These are phyloP conservation scores for Parasarocladium wereldwijsianum DNA, from an alignment of 2,329 filamentous ascomycete species.

Conservation along the genomic window DNA sequence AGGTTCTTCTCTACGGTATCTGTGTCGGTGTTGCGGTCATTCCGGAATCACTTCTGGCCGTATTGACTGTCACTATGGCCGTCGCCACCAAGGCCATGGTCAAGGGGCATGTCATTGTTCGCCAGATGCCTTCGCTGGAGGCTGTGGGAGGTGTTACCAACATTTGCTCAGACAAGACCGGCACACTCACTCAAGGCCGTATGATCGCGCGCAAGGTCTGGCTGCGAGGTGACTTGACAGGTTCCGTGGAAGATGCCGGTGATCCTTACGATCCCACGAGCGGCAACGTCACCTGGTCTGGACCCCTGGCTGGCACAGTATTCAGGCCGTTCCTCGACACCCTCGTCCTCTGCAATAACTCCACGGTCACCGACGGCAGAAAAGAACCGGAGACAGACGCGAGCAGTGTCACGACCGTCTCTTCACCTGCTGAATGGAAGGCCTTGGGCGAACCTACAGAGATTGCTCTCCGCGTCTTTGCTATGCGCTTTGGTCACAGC, in stretches of 20 bases:
- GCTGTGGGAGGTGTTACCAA: conserved; percentile 56
- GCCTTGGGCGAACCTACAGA: conserved; percentile 56
- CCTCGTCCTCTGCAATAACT: conserved; percentile 48
- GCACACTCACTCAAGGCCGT: conserved; percentile 50
- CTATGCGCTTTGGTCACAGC: conserved; percentile 48
- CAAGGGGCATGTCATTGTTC: conserved; percentile 48
- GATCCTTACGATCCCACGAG: conserved; percentile 48
- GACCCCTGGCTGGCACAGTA: conserved; percentile 21
- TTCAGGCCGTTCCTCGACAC: conserved; percentile 36
- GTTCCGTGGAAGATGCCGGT: conserved; percentile 37
- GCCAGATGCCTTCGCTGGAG: conserved; percentile 50
- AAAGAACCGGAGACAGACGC: conserved; percentile 31
- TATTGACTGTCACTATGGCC: conserved; percentile 58
- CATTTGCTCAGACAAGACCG: conserved; percentile 58
- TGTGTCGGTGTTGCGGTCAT: conserved; percentile 50
- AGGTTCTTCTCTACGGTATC: conserved; percentile 47
- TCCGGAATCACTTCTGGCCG: conserved; percentile 51
- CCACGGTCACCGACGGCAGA: conserved; percentile 31
- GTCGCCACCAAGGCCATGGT: conserved; percentile 52
- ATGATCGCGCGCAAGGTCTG: conserved; percentile 52
- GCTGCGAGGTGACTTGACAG: conserved; percentile 37
- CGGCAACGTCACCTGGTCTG: conserved; percentile 33
- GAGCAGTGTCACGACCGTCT: conserved; percentile 27
- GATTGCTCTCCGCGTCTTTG: conserved; percentile 60
- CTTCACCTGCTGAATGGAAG: conserved; percentile 34